A percentile compares a stretch with the other conserved stretches of the same genome.
phyloP scores from a whole-genome alignment of 495 filamentous ascomycete species.

The Zalerion maritima region DNA sequence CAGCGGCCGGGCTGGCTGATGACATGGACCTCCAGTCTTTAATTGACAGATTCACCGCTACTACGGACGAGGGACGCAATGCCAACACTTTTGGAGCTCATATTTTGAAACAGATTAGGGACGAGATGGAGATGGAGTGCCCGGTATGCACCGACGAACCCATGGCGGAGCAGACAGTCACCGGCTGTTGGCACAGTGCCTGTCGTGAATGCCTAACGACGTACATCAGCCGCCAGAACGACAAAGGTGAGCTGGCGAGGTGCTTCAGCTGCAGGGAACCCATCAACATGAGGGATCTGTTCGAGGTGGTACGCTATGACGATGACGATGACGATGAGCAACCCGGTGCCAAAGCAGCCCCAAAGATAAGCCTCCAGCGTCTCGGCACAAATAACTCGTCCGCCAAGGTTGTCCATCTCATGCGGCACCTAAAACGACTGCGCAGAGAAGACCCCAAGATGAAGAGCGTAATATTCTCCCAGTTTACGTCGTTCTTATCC shows the following conservation, averaged over 20 bases:
- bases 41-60: constrained; percentile 65
- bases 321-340: constrained; percentile 29
- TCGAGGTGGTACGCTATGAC: constrained; percentile 60
- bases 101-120: constrained; percentile 78
- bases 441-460: constrained; percentile 44
- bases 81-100: constrained; percentile 67
- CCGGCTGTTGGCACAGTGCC: constrained; percentile 91
- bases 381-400: constrained; percentile 59
- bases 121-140: constrained; percentile 76
- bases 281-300: constrained; percentile 71
- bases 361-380: constrained; percentile 67
- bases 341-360: constrained; percentile 25
- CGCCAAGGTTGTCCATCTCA: constrained; percentile 70
- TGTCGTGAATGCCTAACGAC: constrained; percentile 83
- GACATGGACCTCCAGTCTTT: constrained; percentile 90
- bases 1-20: constrained; percentile 66
- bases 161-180: constrained; percentile 85
- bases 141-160: constrained; percentile 91
- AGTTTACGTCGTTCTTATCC: constrained; percentile 93
- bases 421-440: constrained; percentile 55
- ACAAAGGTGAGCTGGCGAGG: constrained; percentile 54
- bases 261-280: constrained; percentile 83
- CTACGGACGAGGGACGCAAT: constrained; percentile 49
- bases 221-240: constrained; percentile 72
- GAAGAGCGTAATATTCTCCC: constrained; percentile 91